Base-by-base conservation (phyloP, 208 protist genomes). In the Leishmania aethiopica region DNA sequence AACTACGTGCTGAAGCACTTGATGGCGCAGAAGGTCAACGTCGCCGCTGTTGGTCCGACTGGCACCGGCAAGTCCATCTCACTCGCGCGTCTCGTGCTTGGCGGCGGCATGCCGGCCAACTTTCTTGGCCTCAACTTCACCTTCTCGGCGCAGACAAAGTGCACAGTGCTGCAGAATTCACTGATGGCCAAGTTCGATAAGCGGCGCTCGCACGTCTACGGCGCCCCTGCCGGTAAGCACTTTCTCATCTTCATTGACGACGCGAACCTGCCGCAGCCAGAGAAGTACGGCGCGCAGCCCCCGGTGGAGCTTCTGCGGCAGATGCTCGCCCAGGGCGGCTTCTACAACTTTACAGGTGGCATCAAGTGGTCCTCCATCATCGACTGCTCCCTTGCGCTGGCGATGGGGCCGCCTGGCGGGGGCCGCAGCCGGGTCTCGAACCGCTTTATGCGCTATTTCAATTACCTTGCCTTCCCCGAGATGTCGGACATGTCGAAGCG, bases 331-430 rank as follows among this genome's bases (percentile, higher is more conserved):
- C 96, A 98, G 74, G 96, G 95, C 67, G 97, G 97, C 75, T 98
- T 98, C 84, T 99, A 98, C 90, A 91, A 88, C 72, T 86, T 94
- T 80, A 84, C 83, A 6, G 89, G 90, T 70, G 88, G 90, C 66
- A 96, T 98, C 81, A 96, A 96, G 85, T 98, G 94, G 89, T 95
- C 91, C 66, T 86, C 85, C 70, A 96, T 99, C 81, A 94, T 99
- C 55, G 98, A 99, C 89, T 92, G 97, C 11, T 96, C 92, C 1
- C 91, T 99, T 49, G 93, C 96, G 11, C 91, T 98, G 37, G 98
- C 98, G n/a, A 99, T 99, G 98, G 99, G 98, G 19, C 99, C 98
- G 42, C 99, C 97, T 35, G 99, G 99, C 62, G 99, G 99, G 37
- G 98, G 99, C 51, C 92, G 99, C 66, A 95, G 97, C 49, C 88